Evolutionary conservation across 208 protist genomes (phyloP), one percentile per base, ranked within the genome.

Genomic region (Leishmania martiniquensis): DNA sequence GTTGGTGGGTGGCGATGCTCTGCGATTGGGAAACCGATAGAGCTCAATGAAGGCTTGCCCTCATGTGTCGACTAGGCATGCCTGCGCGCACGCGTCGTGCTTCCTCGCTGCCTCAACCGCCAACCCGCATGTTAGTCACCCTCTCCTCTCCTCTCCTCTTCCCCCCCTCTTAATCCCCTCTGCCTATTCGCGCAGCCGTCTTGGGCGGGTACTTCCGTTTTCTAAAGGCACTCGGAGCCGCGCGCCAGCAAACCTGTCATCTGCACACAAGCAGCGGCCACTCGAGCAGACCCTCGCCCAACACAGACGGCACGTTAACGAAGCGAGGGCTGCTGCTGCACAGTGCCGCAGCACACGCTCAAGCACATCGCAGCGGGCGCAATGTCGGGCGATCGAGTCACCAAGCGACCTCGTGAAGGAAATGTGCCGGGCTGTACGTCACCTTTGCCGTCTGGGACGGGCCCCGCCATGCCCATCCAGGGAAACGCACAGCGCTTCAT

Each of bases 401-500:
- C 29, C 72, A 81, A 77, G 62, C 80, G 80, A n/a, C 42, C 63
- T 1, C 75, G 68, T 6, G 65, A 75, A 12, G 42, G 1, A 15
- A 42, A 44, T 57, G 2, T 32, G n/a, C n/a, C 32, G 32, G 13
- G 37, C 52, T 20, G 15, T 37, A 47, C 12, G 32, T 13, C 12
- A 4, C n/a, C 32, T 42, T 42, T 51, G 49, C 13, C 52, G 6
- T 75, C 79, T 1, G 39, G 44, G 6, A 45, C 4, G 10, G 63
- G 45, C 49, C 45, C 55, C 7, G 59, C 55, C 34, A 47, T 13
- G 29, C 76, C 80, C 45, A 59, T 71, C 25, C 80, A 79, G 39
- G 67, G 51, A 6, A 68, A 84, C 75, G 74, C 68, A 1, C 80
- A 72, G 42, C 77, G 73, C 42, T 80, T 81, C 22, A 12, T 78